Percentiles rank a stretch among this genome's conserved stretches.
phyloP scores from a whole-genome alignment of 2,329 filamentous ascomycete species.

The Diaporthe sp. region DNA sequence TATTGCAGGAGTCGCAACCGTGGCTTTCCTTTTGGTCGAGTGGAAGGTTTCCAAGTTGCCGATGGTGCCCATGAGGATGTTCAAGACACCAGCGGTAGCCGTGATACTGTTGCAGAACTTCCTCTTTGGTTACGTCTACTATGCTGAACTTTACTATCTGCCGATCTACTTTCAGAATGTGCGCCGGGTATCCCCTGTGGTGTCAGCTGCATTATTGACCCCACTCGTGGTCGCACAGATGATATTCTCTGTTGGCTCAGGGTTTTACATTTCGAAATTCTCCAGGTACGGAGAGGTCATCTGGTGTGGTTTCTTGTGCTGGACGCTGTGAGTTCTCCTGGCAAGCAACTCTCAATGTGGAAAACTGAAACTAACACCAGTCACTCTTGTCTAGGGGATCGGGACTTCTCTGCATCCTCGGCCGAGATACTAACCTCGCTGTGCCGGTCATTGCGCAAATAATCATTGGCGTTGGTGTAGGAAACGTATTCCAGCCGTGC shows the following conservation, averaged over 20 bases:
- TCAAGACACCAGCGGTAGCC: constrained; percentile 58
- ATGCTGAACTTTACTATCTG: constrained; percentile 63
- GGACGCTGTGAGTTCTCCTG: constrained; percentile 39
- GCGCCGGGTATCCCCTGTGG: constrained; percentile 32
- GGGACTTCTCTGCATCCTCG: constrained; percentile 44
- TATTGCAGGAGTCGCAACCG: constrained; percentile 55
- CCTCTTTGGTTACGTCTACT: constrained; percentile 64
- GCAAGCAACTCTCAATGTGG: background rate
- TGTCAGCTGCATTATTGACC: constrained; percentile 58
- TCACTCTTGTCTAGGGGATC: constrained; percentile 43
- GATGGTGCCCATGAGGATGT: constrained; percentile 59
- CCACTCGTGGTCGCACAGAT: constrained; percentile 58
- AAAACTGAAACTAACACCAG: background rate
- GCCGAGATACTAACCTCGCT: constrained; percentile 40
- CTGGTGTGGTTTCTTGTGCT: constrained; percentile 42
- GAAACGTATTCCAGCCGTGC: constrained; percentile 49
- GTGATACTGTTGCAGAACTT: constrained; percentile 64
- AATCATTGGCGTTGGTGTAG: constrained; percentile 48
- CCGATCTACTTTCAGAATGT: constrained; percentile 67
- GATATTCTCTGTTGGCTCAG: constrained; percentile 53
- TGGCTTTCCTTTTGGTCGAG: constrained; percentile 62
- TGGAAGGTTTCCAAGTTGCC: constrained; percentile 63
- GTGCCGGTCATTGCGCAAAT: constrained; percentile 45
- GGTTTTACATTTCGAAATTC: constrained; percentile 61
- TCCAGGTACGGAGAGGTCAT: constrained; percentile 65